phyloP scores from a whole-genome alignment of 2,329 filamentous ascomycete genomes.

The Pseudofabraea citricarpa region DNA sequence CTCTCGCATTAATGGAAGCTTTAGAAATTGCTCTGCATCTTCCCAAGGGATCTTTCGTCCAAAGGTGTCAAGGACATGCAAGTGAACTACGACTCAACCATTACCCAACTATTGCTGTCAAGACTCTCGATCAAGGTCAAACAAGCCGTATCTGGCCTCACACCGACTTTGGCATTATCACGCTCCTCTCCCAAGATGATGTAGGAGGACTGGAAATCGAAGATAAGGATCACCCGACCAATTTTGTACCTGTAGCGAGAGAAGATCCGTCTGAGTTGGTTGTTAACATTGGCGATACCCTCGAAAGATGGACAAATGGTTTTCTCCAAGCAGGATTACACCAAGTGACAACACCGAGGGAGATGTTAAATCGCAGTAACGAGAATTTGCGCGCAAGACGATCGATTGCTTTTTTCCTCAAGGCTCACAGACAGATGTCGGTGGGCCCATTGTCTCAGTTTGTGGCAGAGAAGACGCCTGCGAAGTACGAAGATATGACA shows the following conservation, averaged over 20 bases:
- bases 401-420: conserved; percentile 1
- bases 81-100: conserved; percentile 3
- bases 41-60: not conserved
- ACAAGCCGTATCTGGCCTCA: conserved; percentile 42
- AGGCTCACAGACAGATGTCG: conserved; percentile 2
- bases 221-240: conserved; percentile 30
- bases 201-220: conserved; percentile 44
- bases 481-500: conserved; percentile 1
- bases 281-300: conserved; percentile 41
- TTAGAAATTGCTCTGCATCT: conserved; percentile 1
- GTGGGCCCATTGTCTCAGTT: conserved; percentile 1
- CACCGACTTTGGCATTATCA: conserved; percentile 43
- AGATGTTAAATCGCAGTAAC: not conserved
- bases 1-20: conserved; percentile 3
- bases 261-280: conserved; percentile 21
- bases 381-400: not conserved
- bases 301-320: conserved; percentile 43
- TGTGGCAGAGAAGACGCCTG: conserved; percentile 1
- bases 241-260: conserved; percentile 32
- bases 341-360: conserved; percentile 1
- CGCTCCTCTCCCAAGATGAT: conserved; percentile 44
- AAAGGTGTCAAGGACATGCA: conserved; percentile 2
- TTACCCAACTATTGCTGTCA: conserved; percentile 1
- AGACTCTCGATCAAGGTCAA: conserved; percentile 29
- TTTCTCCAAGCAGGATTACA: conserved; percentile 8